Conservation (phyloP, 305 asterid genomes). For the Coffea humblotiana region DNA sequence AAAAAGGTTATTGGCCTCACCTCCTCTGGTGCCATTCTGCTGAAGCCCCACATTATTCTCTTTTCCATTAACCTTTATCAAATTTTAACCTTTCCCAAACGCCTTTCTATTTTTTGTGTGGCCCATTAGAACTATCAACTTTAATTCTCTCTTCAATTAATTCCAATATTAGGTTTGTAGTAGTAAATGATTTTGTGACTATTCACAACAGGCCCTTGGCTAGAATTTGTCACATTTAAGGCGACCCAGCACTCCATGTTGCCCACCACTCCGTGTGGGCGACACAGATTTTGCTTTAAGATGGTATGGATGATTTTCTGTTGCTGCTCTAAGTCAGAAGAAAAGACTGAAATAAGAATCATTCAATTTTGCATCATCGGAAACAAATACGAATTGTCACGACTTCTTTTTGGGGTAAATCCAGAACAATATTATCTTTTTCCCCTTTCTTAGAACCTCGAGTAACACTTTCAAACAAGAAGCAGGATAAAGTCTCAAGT, state of each 20-base stretch:
- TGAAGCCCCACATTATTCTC: constrained; percentile 1
- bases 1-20: neutral
- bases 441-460: neutral
- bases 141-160: neutral
- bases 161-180: constrained; percentile 5
- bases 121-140: neutral
- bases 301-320: neutral
- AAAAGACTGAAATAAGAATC: neutral
- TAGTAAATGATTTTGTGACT: neutral
- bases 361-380: neutral
- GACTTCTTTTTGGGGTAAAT: neutral
- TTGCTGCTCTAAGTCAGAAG: neutral
- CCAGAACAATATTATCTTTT: neutral
- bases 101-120: neutral
- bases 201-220: neutral
- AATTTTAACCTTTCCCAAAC: neutral
- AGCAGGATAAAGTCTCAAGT: neutral
- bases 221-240: constrained; percentile 16
- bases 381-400: neutral
- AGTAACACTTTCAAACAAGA: neutral
- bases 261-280: constrained; percentile 8
- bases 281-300: neutral
- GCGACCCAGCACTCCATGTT: constrained; percentile 12
- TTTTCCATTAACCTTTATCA: neutral
- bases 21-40: constrained; percentile 11